These are phyloP conservation scores for Daldinia caldariorum DNA, from an alignment of 495 filamentous ascomycete species.

Conservation along the genomic window DNA sequence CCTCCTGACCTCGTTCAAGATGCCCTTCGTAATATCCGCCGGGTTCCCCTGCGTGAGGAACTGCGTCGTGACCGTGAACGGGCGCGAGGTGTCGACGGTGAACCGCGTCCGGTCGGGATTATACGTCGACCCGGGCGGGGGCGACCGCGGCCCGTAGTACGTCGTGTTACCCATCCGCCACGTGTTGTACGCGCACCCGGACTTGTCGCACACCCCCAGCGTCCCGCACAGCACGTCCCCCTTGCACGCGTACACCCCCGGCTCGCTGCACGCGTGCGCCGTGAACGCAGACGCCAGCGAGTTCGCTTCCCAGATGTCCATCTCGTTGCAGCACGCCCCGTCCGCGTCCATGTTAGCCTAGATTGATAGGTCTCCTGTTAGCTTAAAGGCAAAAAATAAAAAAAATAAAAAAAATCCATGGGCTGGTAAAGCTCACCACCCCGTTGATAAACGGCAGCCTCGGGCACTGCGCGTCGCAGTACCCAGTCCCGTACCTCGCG, in stretches of 20 bases:
- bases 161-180: conserved; percentile 56
- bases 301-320: conserved; percentile 81
- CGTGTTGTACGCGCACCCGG: conserved; percentile 51
- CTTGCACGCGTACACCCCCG: conserved; percentile 61
- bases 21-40: conserved; percentile 47
- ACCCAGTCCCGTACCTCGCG: conserved; percentile 77
- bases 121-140: not conserved
- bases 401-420: no score
- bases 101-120: conserved; percentile 22
- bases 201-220: conserved; percentile 48
- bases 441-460: conserved; percentile 75
- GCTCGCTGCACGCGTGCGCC: conserved; percentile 69
- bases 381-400: no score
- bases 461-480: conserved; percentile 79
- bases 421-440: no score
- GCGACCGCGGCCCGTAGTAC: conserved; percentile 63
- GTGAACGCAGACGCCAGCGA: conserved; percentile 65
- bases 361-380: conserved; percentile 5
- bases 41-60: conserved; percentile 61
- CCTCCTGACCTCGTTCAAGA: conserved; percentile 67
- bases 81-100: conserved; percentile 66
- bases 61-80: conserved; percentile 75
- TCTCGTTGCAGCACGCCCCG: conserved; percentile 76
- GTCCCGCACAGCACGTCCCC: conserved; percentile 62
- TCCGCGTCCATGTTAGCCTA: conserved; percentile 65